A percentile compares a stretch with the other conserved stretches of the same genome.
These are phyloP conservation scores for Komagataella kurtzmanii DNA, from an alignment of 805 yeast genomes.

Conservation along the genomic window DNA sequence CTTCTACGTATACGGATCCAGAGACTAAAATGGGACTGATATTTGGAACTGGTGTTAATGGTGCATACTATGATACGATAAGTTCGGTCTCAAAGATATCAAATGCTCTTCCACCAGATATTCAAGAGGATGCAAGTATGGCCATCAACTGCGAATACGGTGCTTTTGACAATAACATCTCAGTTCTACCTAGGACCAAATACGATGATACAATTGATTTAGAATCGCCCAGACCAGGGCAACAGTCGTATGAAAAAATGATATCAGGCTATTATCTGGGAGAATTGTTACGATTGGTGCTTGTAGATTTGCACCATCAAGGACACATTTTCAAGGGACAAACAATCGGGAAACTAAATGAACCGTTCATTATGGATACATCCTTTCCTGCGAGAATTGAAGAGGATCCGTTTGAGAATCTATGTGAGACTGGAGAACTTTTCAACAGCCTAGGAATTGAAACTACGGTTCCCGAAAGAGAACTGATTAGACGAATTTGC, in stretches of 20 bases:
- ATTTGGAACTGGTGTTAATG: slow-evolving; percentile 96
- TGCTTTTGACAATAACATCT: slow-evolving; percentile 87
- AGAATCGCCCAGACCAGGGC: slow-evolving; percentile 91
- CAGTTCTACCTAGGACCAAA: slow-evolving; percentile 76
- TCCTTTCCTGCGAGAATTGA: slow-evolving; percentile 80
- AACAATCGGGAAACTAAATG: slow-evolving; percentile 46
- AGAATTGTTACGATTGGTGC: slow-evolving; percentile 71
- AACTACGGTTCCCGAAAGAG: slow-evolving; percentile 69
- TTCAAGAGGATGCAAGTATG: slow-evolving; percentile 57
- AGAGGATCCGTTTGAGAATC: slow-evolving; percentile 78
- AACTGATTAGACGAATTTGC: slow-evolving; percentile 68
- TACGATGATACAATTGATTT: slow-evolving; percentile 72
- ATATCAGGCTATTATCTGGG: slow-evolving; percentile 95
- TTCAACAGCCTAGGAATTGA: slow-evolving; percentile 48
- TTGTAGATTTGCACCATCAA: slow-evolving; percentile 56
- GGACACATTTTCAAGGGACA: slow-evolving; percentile 60
- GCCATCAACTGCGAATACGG: slow-evolving; percentile 98
- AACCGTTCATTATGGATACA: slow-evolving; percentile 72
- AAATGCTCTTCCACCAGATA: slow-evolving; percentile 54
- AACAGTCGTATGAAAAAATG: slow-evolving; percentile 94
- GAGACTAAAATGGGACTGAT: slow-evolving; percentile 88
- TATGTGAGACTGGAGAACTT: slow-evolving; percentile 57
- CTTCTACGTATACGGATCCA: slow-evolving; percentile 85
- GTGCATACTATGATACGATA: slow-evolving; percentile 81
- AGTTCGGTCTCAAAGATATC: slow-evolving; percentile 68